Conservation (phyloP, 441 rosid genomes). For the Daphne laureola region DNA sequence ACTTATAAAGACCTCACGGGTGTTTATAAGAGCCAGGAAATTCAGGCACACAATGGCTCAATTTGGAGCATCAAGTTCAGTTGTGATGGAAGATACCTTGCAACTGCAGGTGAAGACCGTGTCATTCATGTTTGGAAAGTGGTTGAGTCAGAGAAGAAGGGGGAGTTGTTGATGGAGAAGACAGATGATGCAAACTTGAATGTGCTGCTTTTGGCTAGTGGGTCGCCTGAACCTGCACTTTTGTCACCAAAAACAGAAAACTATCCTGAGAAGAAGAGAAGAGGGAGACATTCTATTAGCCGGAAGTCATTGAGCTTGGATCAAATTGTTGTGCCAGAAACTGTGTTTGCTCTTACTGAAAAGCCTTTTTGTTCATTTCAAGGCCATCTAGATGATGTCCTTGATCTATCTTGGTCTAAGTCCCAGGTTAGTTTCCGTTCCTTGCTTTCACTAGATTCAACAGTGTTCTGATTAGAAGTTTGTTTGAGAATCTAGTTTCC, state of each 20-base stretch:
- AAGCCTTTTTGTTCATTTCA: conserved; percentile 55
- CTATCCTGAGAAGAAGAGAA: conserved; percentile 40
- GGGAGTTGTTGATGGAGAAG: conserved; percentile 67
- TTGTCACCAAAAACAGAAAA: conserved; percentile 34
- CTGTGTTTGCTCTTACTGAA: conserved; percentile 54
- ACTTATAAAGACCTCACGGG: conserved; percentile 55
- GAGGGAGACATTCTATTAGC: conserved; percentile 53
- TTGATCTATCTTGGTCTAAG: conserved; percentile 71
- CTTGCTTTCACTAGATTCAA: not conserved
- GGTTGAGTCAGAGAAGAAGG: conserved; percentile 52
- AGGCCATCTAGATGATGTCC: conserved; percentile 59
- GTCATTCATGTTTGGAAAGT: conserved; percentile 69
- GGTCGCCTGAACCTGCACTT: conserved; percentile 45
- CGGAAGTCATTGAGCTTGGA: conserved; percentile 72
- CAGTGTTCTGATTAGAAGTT: too few species aligned
- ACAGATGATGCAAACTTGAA: conserved; percentile 54
- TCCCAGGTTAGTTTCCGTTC: conserved; percentile 42
- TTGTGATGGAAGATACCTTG: conserved; percentile 73
- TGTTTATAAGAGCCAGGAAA: conserved; percentile 59
- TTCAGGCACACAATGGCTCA: conserved; percentile 64
- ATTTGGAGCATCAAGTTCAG: conserved; percentile 76
- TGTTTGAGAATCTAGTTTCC: too few species aligned
- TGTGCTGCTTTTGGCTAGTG: conserved; percentile 37
- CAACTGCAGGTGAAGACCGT: conserved; percentile 73
- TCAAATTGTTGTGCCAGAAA: conserved; percentile 43